A percentile compares a stretch with the other conserved stretches of the same genome.
Conservation (phyloP, 2,329 filamentous ascomycete genomes). For the Pseudomassariella vexata region DNA sequence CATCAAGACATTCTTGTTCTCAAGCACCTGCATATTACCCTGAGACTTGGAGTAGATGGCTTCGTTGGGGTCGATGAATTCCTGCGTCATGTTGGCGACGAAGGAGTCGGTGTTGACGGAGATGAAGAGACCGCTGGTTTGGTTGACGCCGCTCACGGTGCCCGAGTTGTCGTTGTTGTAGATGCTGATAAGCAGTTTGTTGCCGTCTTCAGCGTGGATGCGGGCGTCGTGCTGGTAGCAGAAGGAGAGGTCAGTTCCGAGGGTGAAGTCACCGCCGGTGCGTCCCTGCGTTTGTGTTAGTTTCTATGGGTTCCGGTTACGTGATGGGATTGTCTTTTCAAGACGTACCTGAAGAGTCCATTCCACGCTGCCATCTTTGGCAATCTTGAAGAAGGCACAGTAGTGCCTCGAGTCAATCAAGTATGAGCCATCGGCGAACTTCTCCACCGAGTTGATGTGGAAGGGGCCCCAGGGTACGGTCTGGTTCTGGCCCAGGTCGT, state of each 20-base stretch:
- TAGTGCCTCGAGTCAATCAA: conserved; percentile 18
- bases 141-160: conserved; percentile 11
- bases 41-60: conserved; percentile 13
- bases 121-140: conserved; percentile 17
- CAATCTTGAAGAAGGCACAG: conserved; percentile 17
- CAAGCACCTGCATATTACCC: conserved; percentile 15
- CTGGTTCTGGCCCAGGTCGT: conserved; percentile 13
- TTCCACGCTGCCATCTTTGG: conserved; percentile 13
- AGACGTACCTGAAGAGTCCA: conserved; percentile 17
- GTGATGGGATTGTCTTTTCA: too few relatives aligned
- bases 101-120: conserved; percentile 17
- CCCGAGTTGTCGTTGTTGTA: conserved; percentile 29
- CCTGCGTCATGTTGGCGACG: conserved; percentile 19
- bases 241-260: conserved; percentile 16
- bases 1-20: conserved; percentile 20
- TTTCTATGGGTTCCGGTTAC: too few relatives aligned
- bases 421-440: conserved; percentile 19
- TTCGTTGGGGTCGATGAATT: conserved; percentile 13
- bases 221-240: conserved; percentile 30
- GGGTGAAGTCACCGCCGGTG: conserved; percentile 15
- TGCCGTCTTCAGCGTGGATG: conserved; percentile 13
- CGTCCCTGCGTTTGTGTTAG: conserved; percentile 16
- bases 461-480: conserved; percentile 19
- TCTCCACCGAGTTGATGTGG: conserved; percentile 20
- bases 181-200: conserved; percentile 21